A percentile compares a stretch with the other conserved stretches of the same genome.
Conservation (phyloP, 2,329 filamentous ascomycete species). For the Fusarium globosum region DNA sequence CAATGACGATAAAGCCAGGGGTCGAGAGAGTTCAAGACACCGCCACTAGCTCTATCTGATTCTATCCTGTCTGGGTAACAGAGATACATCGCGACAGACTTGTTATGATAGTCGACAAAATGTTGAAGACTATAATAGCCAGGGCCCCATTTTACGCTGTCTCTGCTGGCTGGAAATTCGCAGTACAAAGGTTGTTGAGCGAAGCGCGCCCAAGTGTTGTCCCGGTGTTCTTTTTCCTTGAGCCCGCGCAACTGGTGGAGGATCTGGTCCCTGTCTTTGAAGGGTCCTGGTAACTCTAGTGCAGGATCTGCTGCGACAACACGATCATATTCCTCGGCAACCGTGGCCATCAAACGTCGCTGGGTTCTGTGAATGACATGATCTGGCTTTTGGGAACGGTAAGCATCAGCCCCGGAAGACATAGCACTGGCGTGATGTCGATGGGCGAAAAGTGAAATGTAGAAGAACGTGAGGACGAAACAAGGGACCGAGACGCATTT, state of each 20-base stretch:
- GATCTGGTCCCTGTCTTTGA: not conserved
- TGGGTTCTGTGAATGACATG: not conserved
- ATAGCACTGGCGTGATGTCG: not conserved
- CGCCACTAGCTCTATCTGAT: not conserved
- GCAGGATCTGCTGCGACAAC: not conserved
- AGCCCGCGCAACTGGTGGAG: not conserved
- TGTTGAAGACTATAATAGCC: not conserved
- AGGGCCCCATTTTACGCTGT: not conserved
- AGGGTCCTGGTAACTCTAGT: not conserved
- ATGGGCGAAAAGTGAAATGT: not conserved
- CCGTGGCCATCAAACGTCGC: not conserved
- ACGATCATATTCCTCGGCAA: too few relatives aligned
- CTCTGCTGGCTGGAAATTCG: not conserved
- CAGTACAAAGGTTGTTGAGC: not conserved
- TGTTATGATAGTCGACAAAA: not conserved
- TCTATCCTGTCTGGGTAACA: not conserved
- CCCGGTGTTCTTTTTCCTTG: not conserved
- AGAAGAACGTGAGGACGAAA: fast-evolving
- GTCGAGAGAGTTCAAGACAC: not conserved
- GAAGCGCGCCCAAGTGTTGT: not conserved
- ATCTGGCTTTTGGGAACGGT: not conserved
- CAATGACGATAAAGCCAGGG: constrained; percentile 16
- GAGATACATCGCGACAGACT: constrained; percentile 3
- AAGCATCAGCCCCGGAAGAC: not conserved
- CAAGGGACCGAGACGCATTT: not conserved